A percentile compares a stretch with the other conserved stretches of the same genome.
Evolutionary conservation across 768 basidiomycete genomes (phyloP).

Genomic region (Cystobasidium ongulense): DNA sequence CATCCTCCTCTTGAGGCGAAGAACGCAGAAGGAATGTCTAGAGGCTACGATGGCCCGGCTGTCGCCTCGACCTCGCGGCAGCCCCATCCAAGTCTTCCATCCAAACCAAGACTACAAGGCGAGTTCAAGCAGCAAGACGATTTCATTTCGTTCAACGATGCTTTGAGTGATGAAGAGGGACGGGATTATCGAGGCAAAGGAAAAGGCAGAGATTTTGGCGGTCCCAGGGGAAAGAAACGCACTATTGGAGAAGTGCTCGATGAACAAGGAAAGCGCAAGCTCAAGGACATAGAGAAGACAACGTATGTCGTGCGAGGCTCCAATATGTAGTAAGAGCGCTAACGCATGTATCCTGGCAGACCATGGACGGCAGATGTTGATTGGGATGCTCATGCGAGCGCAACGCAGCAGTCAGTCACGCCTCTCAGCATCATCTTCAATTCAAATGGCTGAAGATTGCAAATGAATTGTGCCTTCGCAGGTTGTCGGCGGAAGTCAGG

Average conservation of each 20-base stretch:
- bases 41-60: background rate
- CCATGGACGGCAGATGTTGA: constrained; percentile 67
- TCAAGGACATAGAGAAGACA: constrained; percentile 19
- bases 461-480: constrained; percentile 42
- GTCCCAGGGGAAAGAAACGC: constrained; percentile 14
- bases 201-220: background rate
- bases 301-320: constrained; percentile 29
- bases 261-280: constrained; percentile 24
- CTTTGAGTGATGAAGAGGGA: constrained; percentile 13
- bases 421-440: background rate
- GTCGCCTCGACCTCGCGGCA: background rate
- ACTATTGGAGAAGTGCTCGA: constrained; percentile 2
- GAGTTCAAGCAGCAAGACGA: constrained; percentile 39
- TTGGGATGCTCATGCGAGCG: constrained; percentile 65
- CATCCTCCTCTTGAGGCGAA: background rate
- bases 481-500: constrained; percentile 76
- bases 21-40: background rate
- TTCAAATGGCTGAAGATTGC: background rate
- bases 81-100: constrained; percentile 5
- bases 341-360: constrained; percentile 39
- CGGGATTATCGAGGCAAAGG: background rate
- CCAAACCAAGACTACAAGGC: constrained; percentile 5
- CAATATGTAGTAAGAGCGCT: constrained; percentile 47
- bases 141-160: constrained; percentile 38
- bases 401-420: constrained; percentile 66